Base-by-base conservation (phyloP, 495 filamentous ascomycete species). In the Aspergillus sclerotioniger region DNA sequence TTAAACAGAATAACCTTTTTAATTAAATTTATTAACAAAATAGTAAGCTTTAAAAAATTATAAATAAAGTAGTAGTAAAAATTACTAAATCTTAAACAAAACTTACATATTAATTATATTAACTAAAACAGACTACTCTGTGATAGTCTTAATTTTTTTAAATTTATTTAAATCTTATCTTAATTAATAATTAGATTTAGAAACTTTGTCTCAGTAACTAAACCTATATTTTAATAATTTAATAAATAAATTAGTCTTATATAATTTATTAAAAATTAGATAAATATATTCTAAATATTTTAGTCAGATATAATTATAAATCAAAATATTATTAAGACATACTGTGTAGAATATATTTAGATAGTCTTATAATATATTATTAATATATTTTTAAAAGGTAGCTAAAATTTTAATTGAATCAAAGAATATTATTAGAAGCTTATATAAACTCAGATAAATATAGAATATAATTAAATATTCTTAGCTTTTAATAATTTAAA, bases 341-440 rank as follows among this genome's bases (percentile, higher is more conserved):
- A 25, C 17, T 43, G 31, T 55, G 19, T 33, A 47, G 21, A 31
- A 28, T 55, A 17, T 13, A 21, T 53, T 8, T 53, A 51, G 21
- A 48, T 43, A 43, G 4, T 10, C 13, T 19, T 37, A 43, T 41
- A 44, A 37, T 41, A 53, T 53, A 21, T 43, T 37, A 37, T 19
- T 53, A 48, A 20, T 20, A 48, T 48, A 48, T 20, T 19, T n/a
- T n/a, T n/a, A n/a, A n/a, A n/a, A n/a, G n/a, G n/a, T n/a, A n/a
- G n/a, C n/a, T n/a, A n/a, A n/a, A 19, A 20, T 20, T 6, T 3
- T 20, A 48, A 48, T 20, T 10, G 25, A 48, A 48, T 48, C 21
- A 20, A 48, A 48, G 21, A 48, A 28, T 46, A 55, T 55, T 33
- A 28, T 55, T 32, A 55, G 33, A 28, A 48, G 13, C 13, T 48